Conservation (phyloP, 495 filamentous ascomycete species). For the Clohesyomyces aquaticus region DNA sequence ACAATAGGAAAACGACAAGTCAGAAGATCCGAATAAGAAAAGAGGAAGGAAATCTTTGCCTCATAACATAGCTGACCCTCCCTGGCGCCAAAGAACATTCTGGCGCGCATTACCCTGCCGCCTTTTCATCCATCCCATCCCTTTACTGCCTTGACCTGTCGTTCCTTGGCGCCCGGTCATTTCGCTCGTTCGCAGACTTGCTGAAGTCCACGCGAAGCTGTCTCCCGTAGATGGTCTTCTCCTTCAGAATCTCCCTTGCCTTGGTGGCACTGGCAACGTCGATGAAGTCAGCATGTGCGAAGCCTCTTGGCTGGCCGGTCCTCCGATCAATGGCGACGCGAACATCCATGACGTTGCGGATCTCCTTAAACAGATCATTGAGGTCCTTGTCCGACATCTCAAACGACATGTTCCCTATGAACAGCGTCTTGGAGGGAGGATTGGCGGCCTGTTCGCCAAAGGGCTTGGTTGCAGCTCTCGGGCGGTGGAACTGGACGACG, state of each 20-base stretch:
- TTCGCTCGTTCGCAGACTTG: conserved; percentile 5
- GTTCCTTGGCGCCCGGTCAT: not conserved
- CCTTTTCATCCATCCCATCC: not conserved
- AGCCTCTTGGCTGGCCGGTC: conserved; percentile 85
- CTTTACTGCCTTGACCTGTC: not conserved
- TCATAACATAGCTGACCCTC: conserved; percentile 1
- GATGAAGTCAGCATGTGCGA: conserved; percentile 85
- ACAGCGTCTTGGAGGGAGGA: conserved; percentile 68
- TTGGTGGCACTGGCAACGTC: conserved; percentile 63
- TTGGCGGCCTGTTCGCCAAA: conserved; percentile 27
- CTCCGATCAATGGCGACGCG: conserved; percentile 87
- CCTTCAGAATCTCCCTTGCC: conserved; percentile 61
- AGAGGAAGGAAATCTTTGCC: not conserved
- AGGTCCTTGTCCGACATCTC: conserved; percentile 88
- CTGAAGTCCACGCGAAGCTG: conserved; percentile 68
- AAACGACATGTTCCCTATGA: conserved; percentile 87
- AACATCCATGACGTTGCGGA: conserved; percentile 76
- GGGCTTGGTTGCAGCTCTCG: not conserved
- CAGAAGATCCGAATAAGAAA: conserved; percentile 24
- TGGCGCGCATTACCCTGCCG: too few relatives aligned
- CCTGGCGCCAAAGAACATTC: not conserved
- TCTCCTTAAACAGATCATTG: conserved; percentile 73
- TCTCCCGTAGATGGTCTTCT: conserved; percentile 66
- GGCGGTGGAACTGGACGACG: conserved; percentile 57
- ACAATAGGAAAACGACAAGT: conserved; percentile 34